Base-by-base conservation (phyloP, 148 eudicot species). In the Nyssa sinensis region DNA sequence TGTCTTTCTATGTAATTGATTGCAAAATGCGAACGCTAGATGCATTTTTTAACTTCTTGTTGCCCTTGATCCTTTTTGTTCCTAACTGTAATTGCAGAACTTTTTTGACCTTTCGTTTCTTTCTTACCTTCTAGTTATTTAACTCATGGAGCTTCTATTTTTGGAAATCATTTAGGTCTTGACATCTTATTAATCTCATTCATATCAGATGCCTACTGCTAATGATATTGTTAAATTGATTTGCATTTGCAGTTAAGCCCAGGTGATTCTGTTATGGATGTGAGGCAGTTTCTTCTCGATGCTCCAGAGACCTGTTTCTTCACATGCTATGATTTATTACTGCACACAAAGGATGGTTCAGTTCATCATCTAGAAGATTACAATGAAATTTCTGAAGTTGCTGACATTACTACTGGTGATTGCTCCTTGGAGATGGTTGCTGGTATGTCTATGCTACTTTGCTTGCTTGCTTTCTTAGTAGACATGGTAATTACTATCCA, bases 261-360 rank as follows among this genome's bases (percentile, higher is more conserved):
- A 9, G 94, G 93, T 19, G 99, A 96, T 84, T 91, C 99, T 51
- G 99, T 96, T 55, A 93, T 96, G 99, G 99, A 96, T 80, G 99
- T 96, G 77, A 81, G 99, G 34, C 99, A 93, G 77, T 96, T 96
- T 74, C 95, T 96, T 70, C 97, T 96, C 64, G 98, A 96, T 87
- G 97, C 98, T 39, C 88, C 98, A 3, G 98, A 96, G 87, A 96
- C 99, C n/a, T 96, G 99, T 76, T 96, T 81, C 75, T 83, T 89
- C 65, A 96, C 99, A 16, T 93, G 99, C 83, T 96, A 93, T 81
- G 98, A 96, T 81, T 76, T 96, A 77, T 74, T 88, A 71, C 64
- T 96, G 83, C 91, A 86, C 74, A 78, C 92, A 30, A 93, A 93
- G 75, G 98, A 91, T 81, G 91, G 94, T 34, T 72, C 78, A 25